Evolutionary conservation across 1,139 yeast species (phyloP), one percentile per base, ranked within the genome.

Genomic region (Geotrichum candidum): DNA sequence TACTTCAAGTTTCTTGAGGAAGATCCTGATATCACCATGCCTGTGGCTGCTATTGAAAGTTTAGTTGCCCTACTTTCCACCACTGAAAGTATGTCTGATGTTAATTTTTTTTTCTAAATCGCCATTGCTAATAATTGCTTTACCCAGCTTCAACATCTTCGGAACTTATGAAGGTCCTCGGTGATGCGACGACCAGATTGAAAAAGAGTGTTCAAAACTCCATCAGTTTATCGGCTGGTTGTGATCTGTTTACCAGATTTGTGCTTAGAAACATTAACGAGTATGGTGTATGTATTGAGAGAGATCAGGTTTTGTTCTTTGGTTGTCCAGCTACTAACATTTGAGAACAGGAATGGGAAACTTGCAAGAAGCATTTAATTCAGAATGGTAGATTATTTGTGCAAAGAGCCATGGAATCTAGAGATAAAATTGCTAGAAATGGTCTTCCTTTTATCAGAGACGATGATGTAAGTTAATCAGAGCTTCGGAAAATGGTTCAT

Each of bases 1-100:
- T 94, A 94, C 73, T 81, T 89, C 65, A 82, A 83, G 73, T 91
- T 90, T 73, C 79, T 94, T 64, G 84, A 82, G 66, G 96, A 91
- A 62, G 97, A 94, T 75, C 81, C 88, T 29, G 98, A 94, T 61
- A 89, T 95, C 86, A 92, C 99, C 13, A 95, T 92, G 98, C 99
- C 99, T 3, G 90, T 95, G 52, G 99, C 99, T 59, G 99, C 99
- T 58, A 95, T 95, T 70, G 98, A 94, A 75, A 86, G 97, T 25
- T 79, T 95, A 60, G 96, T 94, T 35, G 88, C 95, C 5, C 82
- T 94, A 77, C 77, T 95, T 52, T 81, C 87, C 65, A 84, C 86
- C 58, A 87, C 90, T 68, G 90, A 90, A 72, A 97, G 78, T 65
- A 67, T 46, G 73, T 64, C 23, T n/a, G 50, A 22, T 15, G 55